Base-by-base conservation (phyloP, 768 basidiomycete species). In the Gymnopilus dilepis region DNA sequence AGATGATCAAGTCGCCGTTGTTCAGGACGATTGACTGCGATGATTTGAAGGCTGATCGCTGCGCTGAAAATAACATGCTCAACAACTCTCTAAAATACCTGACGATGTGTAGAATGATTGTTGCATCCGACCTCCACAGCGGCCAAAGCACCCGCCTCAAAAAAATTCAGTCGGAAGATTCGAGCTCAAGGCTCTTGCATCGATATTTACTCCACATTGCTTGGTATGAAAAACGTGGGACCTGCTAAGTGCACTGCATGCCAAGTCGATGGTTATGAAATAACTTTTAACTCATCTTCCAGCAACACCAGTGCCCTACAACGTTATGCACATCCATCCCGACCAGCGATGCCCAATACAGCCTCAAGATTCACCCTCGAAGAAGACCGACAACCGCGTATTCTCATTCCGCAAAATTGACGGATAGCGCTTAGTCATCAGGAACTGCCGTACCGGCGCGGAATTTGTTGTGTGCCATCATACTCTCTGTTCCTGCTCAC, bases 401-500 rank as follows among this genome's bases (percentile, higher is more conserved):
- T 15, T 22, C 15, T 6, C 24, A 24, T 22, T 4, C 9, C 15
- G 45, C 24, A 47, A 45, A 45, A 47, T 26, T 47, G 45, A 47
- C 45, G 45, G 45, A 28, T 28, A 26, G 30, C 24, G 43, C 26
- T 50, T 50, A 50, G 47, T 50, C 47, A 50, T 50, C 47, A 50
- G 47, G 47, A 3, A 31, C 30, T 31, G 47, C 47, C 47, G 47
- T 50, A 9, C 31, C 47, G 47, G 47, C 47, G 47, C 47, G 47
- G 47, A 50, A 50, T n/a, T 50, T 50, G 47, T 50, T 6, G 17
- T 31, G 26, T 17, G 47, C 47, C 47, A 50, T 50, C 45, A 48
- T 28, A 50, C 47, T n/a, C 47, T 28, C 45, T 31, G 47, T n/a
- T 50, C 47, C 31, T 50, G 47, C 30, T 50, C 47, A 50, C 47